Evolutionary conservation across 108 stramenopile genomes (phyloP).

Genomic region (Pseudonitzschia pungens): DNA sequence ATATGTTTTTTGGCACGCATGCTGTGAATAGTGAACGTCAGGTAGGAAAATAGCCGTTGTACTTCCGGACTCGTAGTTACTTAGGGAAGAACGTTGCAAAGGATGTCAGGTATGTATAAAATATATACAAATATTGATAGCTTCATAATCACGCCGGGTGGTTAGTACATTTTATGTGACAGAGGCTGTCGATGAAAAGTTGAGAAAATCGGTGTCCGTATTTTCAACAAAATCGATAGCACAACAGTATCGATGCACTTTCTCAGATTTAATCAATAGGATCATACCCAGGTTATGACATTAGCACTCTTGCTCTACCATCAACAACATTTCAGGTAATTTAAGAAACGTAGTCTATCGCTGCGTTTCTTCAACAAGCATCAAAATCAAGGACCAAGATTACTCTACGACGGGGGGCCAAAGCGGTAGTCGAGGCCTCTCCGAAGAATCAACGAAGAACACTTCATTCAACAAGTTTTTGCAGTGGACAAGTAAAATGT

Average conservation of each 20-base stretch:
- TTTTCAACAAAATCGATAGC: not conserved
- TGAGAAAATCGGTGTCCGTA: not conserved
- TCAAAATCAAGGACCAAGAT: conserved; percentile 39
- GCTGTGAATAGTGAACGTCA: no score
- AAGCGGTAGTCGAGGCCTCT: conserved; percentile 42
- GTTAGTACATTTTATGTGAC: not conserved
- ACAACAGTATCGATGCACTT: not conserved
- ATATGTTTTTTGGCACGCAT: no score
- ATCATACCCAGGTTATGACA: not conserved
- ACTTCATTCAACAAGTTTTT: conserved; percentile 35
- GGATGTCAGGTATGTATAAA: not conserved
- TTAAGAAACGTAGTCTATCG: conserved; percentile 33
- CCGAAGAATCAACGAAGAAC: conserved; percentile 29
- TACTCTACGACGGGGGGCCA: conserved; percentile 38
- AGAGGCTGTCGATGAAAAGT: not conserved
- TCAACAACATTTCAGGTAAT: conserved; percentile 16
- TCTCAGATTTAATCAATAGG: not conserved
- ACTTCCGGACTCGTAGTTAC: not conserved
- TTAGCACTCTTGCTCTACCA: conserved; percentile 20
- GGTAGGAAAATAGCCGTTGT: not conserved
- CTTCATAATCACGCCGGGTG: not conserved
- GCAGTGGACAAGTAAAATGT: conserved; percentile 58
- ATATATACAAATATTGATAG: not conserved
- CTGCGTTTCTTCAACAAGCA: conserved; percentile 33
- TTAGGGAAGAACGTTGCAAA: not conserved